Conservation (phyloP, 176 grass and related monocot genomes). For the Lolium multiflorum region DNA sequence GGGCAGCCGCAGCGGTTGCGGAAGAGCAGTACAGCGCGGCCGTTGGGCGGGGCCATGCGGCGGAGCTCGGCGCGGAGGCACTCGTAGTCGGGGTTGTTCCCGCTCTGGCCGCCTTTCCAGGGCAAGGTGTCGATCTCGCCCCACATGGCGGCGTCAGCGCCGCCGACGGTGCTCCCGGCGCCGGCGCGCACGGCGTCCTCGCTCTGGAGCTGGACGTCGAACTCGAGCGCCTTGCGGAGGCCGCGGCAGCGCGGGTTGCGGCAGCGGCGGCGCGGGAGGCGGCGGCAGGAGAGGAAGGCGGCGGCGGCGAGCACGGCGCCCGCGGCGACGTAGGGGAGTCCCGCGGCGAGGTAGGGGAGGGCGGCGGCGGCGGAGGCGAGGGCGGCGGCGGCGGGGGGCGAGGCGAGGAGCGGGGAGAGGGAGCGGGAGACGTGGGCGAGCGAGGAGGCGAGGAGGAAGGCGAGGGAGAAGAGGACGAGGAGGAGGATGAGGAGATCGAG, state of each 20-base stretch:
- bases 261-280: slow-evolving; percentile 68
- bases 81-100: slow-evolving; percentile 90
- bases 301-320: slow-evolving; percentile 48
- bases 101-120: slow-evolving; percentile 86
- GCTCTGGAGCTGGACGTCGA: slow-evolving; percentile 96
- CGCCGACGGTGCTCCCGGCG: slow-evolving; percentile 45
- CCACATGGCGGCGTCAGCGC: slow-evolving; percentile 71
- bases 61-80: slow-evolving; percentile 85
- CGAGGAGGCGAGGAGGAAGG: too few species aligned
- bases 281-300: slow-evolving; percentile 54
- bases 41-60: slow-evolving; percentile 80
- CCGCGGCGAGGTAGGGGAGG: slow-evolving; percentile 38
- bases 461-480: too few species aligned
- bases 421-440: too few species aligned
- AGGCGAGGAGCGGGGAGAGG: slow-evolving; percentile 46
- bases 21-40: slow-evolving; percentile 87
- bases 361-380: slow-evolving; percentile 35
- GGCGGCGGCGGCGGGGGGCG: slow-evolving; percentile 37
- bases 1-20: slow-evolving; percentile 83
- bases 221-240: slow-evolving; percentile 82
- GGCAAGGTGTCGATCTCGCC: slow-evolving; percentile 92
- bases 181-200: slow-evolving; percentile 68
- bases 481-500: slow-evolving; percentile 81
- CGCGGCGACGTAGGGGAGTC: slow-evolving; percentile 57
- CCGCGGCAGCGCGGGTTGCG: slow-evolving; percentile 79